Evolutionary conservation across 345 rosid genomes (phyloP).

Genomic region (Mangifera indica): DNA sequence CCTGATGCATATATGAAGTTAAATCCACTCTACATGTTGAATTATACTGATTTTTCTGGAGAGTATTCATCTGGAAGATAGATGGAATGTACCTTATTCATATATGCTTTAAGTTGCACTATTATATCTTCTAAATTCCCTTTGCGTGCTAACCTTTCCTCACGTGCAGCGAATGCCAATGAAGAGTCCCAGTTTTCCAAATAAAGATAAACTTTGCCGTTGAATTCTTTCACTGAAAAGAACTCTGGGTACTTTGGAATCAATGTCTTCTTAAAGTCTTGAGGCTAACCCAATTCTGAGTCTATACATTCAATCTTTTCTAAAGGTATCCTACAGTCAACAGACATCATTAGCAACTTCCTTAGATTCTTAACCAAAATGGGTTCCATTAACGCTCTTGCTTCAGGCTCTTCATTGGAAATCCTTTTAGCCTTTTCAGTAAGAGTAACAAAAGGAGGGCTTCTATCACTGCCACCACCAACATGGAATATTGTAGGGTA

Average conservation of each 20-base stretch:
- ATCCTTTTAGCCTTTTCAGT: conserved; percentile 63
- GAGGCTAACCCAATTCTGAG: conserved; percentile 73
- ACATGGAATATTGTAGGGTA: conserved; percentile 71
- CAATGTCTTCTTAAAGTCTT: conserved; percentile 55
- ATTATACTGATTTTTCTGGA: no score
- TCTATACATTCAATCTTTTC: conserved; percentile 71
- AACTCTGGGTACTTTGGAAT: conserved; percentile 68
- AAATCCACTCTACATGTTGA: no score
- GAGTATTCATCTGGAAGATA: no score
- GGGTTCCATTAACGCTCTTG: conserved; percentile 65
- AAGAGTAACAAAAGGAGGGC: conserved; percentile 63
- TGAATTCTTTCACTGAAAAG: conserved; percentile 60
- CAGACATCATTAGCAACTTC: conserved; percentile 84
- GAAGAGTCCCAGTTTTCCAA: conserved; percentile 94
- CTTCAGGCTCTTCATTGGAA: conserved; percentile 54
- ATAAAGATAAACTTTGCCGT: conserved; percentile 59
- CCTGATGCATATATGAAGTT: no score
- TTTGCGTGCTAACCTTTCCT: conserved; percentile 46
- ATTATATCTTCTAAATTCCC: no score
- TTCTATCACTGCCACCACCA: conserved; percentile 53
- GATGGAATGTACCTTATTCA: no score
- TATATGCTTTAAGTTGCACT: no score
- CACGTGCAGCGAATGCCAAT: conserved; percentile 62
- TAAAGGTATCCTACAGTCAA: conserved; percentile 72
- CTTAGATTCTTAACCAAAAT: conserved; percentile 67